Percentiles rank a stretch among this genome's conserved stretches.
phyloP scores from a whole-genome alignment of 768 basidiomycete species.

The Dioszegia hungarica region DNA sequence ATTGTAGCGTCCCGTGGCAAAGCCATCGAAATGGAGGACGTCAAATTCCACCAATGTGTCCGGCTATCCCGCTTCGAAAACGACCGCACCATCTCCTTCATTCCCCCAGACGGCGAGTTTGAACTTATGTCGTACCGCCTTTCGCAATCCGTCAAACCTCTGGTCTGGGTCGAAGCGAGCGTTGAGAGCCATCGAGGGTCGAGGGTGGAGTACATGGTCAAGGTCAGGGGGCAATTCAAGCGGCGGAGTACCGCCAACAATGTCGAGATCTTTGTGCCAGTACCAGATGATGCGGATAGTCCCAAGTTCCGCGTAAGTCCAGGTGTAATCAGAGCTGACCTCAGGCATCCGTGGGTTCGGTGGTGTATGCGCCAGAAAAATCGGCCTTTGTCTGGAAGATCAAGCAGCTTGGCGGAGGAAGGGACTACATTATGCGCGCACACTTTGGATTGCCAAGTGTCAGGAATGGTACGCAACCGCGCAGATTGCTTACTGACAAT shows the following conservation, averaged over 20 bases:
- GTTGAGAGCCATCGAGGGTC: constrained; percentile 93
- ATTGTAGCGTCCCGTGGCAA: constrained; percentile 75
- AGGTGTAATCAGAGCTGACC: not conserved
- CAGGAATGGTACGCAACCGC: constrained; percentile 63
- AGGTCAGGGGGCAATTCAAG: constrained; percentile 94
- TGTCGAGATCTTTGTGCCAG: constrained; percentile 97
- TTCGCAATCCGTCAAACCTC: constrained; percentile 90
- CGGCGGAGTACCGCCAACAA: constrained; percentile 93
- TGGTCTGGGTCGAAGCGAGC: constrained; percentile 95
- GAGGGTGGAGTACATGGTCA: constrained; percentile 89
- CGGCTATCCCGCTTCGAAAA: constrained; percentile 95
- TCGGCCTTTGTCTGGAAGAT: constrained; percentile 99
- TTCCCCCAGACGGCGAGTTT: constrained; percentile 97
- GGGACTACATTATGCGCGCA: constrained; percentile 96
- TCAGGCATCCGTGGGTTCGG: constrained; percentile 91
- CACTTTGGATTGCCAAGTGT: constrained; percentile 96
- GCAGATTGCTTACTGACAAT: constrained; percentile 6
- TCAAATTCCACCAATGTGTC: constrained; percentile 99
- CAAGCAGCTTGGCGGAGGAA: constrained; percentile 90
- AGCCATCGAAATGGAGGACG: constrained; percentile 99
- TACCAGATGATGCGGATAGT: constrained; percentile 96
- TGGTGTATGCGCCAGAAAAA: constrained; percentile 96
- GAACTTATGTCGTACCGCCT: constrained; percentile 98
- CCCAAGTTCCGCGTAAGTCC: constrained; percentile 84
- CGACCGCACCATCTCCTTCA: constrained; percentile 97